These are phyloP conservation scores for Kwoniella sp. DNA, from an alignment of 768 basidiomycete species.

Conservation along the genomic window DNA sequence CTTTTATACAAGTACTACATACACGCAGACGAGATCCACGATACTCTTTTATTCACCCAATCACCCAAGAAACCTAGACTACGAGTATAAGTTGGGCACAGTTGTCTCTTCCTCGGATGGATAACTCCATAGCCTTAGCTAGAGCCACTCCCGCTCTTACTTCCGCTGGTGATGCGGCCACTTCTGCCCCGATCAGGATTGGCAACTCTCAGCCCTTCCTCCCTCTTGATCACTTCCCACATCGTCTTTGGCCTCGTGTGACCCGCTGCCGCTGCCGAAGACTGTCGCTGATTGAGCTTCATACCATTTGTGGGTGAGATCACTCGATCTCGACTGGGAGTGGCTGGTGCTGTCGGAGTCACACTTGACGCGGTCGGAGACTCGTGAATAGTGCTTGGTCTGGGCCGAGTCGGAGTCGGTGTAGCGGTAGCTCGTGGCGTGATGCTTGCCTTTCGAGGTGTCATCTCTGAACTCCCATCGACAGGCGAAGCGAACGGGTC, in stretches of 20 bases:
- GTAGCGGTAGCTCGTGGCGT: neutral
- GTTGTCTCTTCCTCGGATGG: too few species aligned
- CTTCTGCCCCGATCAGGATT: constrained; percentile 14
- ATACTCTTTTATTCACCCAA: too few species aligned
- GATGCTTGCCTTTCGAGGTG: neutral
- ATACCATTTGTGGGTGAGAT: neutral
- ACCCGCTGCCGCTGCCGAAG: neutral
- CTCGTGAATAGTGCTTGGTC: constrained; percentile 9
- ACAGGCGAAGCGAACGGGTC: constrained; percentile 9
- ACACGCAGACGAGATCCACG: too few species aligned
- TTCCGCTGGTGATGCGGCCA: neutral
- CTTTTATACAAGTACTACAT: too few species aligned
- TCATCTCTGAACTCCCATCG: neutral
- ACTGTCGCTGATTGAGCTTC: neutral
- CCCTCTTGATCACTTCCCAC: constrained; percentile 26
- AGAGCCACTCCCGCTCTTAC: neutral
- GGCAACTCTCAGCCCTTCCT: constrained; percentile 14
- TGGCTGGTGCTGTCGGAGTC: neutral
- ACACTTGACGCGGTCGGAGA: neutral
- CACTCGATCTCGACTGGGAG: neutral
- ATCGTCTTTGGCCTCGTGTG: constrained; percentile 15
- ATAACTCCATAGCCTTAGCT: neutral
- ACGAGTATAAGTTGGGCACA: too few species aligned
- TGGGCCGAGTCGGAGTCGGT: neutral
- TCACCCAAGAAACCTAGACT: too few species aligned